phyloP scores from a whole-genome alignment of 495 filamentous ascomycete species.

The Penicillium simplicissimum region DNA sequence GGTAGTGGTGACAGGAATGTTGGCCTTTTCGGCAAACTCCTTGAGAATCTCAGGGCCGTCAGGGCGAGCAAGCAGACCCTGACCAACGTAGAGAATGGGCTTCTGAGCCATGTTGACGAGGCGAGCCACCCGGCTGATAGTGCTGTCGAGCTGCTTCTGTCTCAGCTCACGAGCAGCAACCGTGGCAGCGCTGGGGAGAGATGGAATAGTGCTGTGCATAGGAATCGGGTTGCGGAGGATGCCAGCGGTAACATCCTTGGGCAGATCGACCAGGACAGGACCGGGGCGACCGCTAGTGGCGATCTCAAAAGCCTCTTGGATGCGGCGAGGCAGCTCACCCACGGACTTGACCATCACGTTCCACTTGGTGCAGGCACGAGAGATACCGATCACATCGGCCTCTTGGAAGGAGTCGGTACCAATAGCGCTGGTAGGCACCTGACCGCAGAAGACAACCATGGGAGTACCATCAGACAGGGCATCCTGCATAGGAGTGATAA shows the following conservation, averaged over 20 bases:
- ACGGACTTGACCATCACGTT: conserved; percentile 64
- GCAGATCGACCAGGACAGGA: conserved; percentile 63
- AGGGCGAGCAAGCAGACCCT: conserved; percentile 54
- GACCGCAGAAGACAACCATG: conserved; percentile 63
- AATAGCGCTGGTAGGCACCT: conserved; percentile 58
- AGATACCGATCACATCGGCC: conserved; percentile 63
- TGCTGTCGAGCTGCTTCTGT: conserved; percentile 46
- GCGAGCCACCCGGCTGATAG: conserved; percentile 53
- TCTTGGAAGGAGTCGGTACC: conserved; percentile 67
- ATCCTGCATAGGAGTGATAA: conserved; percentile 64
- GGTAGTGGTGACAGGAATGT: conserved; percentile 63
- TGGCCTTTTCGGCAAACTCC: conserved; percentile 57
- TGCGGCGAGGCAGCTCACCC: conserved; percentile 58
- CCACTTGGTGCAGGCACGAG: conserved; percentile 65
- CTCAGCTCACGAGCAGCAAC: conserved; percentile 54
- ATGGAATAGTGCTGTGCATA: conserved; percentile 54
- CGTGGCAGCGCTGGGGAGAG: conserved; percentile 58
- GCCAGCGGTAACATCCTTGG: conserved; percentile 59
- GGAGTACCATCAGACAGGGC: conserved; percentile 63
- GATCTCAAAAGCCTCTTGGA: conserved; percentile 65
- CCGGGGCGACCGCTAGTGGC: conserved; percentile 61
- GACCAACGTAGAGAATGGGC: conserved; percentile 62
- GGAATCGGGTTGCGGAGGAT: conserved; percentile 57
- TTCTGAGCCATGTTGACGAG: conserved; percentile 60
- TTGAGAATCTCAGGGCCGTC: conserved; percentile 56